Conservation (phyloP, 2,329 filamentous ascomycete species). For the Clonostachys rhizophaga region DNA sequence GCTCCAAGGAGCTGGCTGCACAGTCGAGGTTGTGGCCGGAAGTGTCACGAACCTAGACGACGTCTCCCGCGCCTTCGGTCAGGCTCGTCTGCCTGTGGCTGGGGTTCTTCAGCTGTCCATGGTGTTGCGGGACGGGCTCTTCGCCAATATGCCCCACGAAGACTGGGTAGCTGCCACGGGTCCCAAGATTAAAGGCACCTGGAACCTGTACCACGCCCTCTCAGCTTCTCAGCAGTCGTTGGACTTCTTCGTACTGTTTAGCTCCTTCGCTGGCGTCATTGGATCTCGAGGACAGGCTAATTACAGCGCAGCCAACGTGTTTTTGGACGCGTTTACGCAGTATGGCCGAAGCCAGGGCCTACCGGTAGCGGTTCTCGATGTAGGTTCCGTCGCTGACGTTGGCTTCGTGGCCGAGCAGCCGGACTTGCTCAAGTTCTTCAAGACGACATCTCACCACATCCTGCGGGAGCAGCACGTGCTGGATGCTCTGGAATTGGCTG, state of each 20-base stretch:
- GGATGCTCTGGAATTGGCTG: not conserved
- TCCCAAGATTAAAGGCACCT: constrained; percentile 26
- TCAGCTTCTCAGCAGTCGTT: constrained; percentile 6
- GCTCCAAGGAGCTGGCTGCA: constrained; percentile 15
- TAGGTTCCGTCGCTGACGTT: not conserved
- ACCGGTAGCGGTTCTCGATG: not conserved
- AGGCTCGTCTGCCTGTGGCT: constrained; percentile 18
- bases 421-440: not conserved
- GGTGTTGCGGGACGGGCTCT: constrained; percentile 14
- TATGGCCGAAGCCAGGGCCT: constrained; percentile 2
- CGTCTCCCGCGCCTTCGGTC: constrained; percentile 13
- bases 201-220: constrained; percentile 22
- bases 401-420: not conserved
- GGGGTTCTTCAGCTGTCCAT: constrained; percentile 35
- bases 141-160: constrained; percentile 21
- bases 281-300: constrained; percentile 24
- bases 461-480: not conserved
- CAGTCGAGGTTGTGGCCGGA: constrained; percentile 18
- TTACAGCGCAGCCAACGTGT: constrained; percentile 31
- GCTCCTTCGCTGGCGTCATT: constrained; percentile 19
- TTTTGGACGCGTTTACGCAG: constrained; percentile 25
- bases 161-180: constrained; percentile 15
- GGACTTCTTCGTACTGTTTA: constrained; percentile 24
- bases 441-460: not conserved
- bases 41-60: constrained; percentile 19